Base-by-base conservation (phyloP, 2,329 filamentous ascomycete species). In the Thielaviopsis musarum region DNA sequence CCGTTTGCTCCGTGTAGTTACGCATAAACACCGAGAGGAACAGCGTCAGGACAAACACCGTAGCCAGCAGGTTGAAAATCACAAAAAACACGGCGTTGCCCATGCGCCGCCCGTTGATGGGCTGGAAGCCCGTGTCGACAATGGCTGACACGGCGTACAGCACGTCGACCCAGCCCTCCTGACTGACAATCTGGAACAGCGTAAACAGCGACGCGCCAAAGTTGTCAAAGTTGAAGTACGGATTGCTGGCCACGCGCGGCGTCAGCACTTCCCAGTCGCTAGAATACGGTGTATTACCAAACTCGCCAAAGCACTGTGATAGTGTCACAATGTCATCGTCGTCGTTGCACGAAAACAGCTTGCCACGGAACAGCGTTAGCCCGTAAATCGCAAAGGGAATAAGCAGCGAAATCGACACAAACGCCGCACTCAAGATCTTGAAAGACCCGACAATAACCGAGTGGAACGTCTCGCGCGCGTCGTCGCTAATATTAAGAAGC, bases 21-120 rank as follows among this genome's bases (percentile, higher is more conserved):
- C 93, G 88, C 93, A 98, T 98, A 70, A 98, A 98, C 62, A 98
- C 93, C 60, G 93, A 97, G 54, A 98, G 94, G 70, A 98, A 98
- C 68, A 98, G 75, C 1, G 93, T 98, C 68, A 98, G 78, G 63
- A 98, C 87, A 72, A 98, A 98, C 64, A 98, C 91, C 0, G 93
- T 93, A 34, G 90, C 90, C 66, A 98, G 78, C 69, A 98, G 80
- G 72, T 98, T 98, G 82, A 97, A 98, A 4, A 91, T 78, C 59
- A 98, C 82, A 69, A 98, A 96, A 75, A 96, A 98, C 41, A 97
- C 70, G 0, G 88, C 91, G 64, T 98, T 97, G 49, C 86, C 90
- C 66, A 91, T 82, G 1, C 86, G 80, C 1, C 81, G 76, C 62
- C 84, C 83, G 34, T 79, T 72, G 57, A 80, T 68, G 0, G 91